Percentiles rank a stretch among this genome's conserved stretches.
Conservation (phyloP, 1,284 basidiomycete species). For the Tilletia walkeri region DNA sequence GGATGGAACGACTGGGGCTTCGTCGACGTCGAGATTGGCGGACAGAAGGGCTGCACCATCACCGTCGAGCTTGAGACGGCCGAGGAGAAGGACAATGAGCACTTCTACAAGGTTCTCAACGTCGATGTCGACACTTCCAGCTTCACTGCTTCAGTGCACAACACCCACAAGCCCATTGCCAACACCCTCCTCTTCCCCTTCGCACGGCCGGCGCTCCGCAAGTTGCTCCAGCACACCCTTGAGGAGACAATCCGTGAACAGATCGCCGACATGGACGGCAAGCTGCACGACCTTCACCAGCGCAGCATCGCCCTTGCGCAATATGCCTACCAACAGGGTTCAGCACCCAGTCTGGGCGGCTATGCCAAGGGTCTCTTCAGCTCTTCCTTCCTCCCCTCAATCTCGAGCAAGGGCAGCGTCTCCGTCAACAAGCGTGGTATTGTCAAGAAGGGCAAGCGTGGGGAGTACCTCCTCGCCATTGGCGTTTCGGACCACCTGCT, state of each 20-base stretch:
- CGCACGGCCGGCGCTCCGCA: slow-evolving; percentile 37
- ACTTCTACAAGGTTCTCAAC: slow-evolving; percentile 60
- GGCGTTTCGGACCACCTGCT: slow-evolving; percentile 59
- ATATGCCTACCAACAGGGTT: slow-evolving; percentile 37
- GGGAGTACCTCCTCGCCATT: slow-evolving; percentile 59
- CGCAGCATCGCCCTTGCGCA: slow-evolving; percentile 58
- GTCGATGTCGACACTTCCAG: slow-evolving; percentile 58
- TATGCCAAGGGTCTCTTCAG: slow-evolving; percentile 60
- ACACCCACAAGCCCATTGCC: slow-evolving; percentile 45
- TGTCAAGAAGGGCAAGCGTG: slow-evolving; percentile 58
- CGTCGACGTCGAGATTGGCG: slow-evolving; percentile 58
- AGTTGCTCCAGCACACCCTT: slow-evolving; percentile 48
- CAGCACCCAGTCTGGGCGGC: slow-evolving; percentile 56
- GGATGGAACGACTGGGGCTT: slow-evolving; percentile 59
- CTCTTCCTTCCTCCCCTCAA: slow-evolving; percentile 34
- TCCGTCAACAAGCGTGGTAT: slow-evolving; percentile 56
- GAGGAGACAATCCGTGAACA: slow-evolving; percentile 54
- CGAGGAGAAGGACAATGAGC: slow-evolving; percentile 58
- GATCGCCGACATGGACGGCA: slow-evolving; percentile 41
- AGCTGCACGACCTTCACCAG: slow-evolving; percentile 57
- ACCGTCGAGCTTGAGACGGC: slow-evolving; percentile 60
- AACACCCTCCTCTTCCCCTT: slow-evolving; percentile 52
- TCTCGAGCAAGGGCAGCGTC: slow-evolving; percentile 21
- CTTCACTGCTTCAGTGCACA: slow-evolving; percentile 49
- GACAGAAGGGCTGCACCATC: slow-evolving; percentile 56